phyloP scores from a whole-genome alignment of 2,329 filamentous ascomycete genomes.

The Exophiala sideris region DNA sequence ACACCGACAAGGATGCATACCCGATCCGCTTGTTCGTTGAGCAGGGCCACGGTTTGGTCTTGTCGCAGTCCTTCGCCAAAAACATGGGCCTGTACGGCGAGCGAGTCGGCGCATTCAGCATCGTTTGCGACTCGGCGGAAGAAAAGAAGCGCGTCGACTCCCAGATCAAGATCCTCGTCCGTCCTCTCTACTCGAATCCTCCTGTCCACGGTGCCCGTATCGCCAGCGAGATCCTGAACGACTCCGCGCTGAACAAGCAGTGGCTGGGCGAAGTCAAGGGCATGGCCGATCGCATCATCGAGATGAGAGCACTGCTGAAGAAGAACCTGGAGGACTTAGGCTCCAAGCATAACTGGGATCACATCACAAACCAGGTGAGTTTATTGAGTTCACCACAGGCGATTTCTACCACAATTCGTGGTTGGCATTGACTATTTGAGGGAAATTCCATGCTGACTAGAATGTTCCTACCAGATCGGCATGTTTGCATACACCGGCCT shows the following conservation, averaged over 20 bases:
- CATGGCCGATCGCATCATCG: conserved; percentile 99
- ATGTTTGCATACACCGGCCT: conserved; percentile 99
- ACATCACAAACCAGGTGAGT: conserved; percentile 81
- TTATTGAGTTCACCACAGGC: not conserved
- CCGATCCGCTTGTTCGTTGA: conserved; percentile 89
- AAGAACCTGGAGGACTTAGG: conserved; percentile 91
- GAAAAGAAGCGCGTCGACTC: conserved; percentile 96
- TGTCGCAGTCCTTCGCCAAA: conserved; percentile 96
- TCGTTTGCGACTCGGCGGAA: conserved; percentile 77
- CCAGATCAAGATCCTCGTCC: conserved; percentile 96
- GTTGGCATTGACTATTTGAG: no score
- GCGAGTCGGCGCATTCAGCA: conserved; percentile 93
- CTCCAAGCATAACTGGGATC: conserved; percentile 96
- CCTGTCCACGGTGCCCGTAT: conserved; percentile 95
- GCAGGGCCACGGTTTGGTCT: conserved; percentile 81
- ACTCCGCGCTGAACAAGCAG: conserved; percentile 78
- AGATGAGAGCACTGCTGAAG: conserved; percentile 92
- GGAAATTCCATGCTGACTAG: not conserved
- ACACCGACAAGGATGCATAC: conserved; percentile 90
- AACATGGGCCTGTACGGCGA: conserved; percentile 99
- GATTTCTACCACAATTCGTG: no score
- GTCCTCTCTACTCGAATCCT: conserved; percentile 96
- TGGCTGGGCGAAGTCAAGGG: conserved; percentile 96
- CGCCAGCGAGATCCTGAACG: conserved; percentile 86
- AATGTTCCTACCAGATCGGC: conserved; percentile 62